Evolutionary conservation across 2,329 filamentous ascomycete species (phyloP).

Genomic region (Colletotrichum chrysophilum): DNA sequence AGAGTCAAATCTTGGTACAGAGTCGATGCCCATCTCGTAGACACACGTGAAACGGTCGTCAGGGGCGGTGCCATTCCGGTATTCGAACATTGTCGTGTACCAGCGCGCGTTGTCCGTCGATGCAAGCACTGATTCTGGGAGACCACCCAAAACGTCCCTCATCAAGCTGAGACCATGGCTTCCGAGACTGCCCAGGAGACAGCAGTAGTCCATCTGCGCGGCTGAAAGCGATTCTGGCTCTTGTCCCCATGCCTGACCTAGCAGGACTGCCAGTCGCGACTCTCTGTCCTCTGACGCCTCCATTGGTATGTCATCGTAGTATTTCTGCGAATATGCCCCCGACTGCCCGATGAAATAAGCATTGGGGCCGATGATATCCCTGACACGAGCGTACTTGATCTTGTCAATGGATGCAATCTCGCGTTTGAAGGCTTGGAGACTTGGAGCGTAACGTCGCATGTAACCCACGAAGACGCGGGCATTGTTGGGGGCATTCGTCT

Average conservation of each 20-base stretch:
- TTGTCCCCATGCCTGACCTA: background rate
- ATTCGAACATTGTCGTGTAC: background rate
- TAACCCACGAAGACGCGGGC: conserved; percentile 59
- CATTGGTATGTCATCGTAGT: background rate
- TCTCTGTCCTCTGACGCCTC: background rate
- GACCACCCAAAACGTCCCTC: conserved; percentile 44
- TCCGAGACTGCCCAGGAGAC: conserved; percentile 52
- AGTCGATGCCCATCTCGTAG: conserved; percentile 58
- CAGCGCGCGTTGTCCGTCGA: background rate
- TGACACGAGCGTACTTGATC: conserved; percentile 56
- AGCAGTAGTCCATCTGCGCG: conserved; percentile 35
- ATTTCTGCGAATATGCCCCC: conserved; percentile 25
- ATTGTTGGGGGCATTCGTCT: conserved; percentile 37
- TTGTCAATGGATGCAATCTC: conserved; percentile 52
- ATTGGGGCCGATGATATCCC: conserved; percentile 28
- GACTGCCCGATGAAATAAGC: background rate
- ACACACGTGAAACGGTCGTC: conserved; percentile 23
- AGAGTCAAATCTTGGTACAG: conserved; percentile 51
- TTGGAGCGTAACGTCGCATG: conserved; percentile 60
- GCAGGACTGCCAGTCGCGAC: background rate
- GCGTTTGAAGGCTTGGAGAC: conserved; percentile 48
- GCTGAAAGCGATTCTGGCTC: conserved; percentile 30
- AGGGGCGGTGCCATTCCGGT: background rate
- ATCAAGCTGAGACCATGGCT: conserved; percentile 60
- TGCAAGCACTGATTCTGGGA: background rate